Percentiles rank a stretch among this genome's conserved stretches.
phyloP scores from a whole-genome alignment of 306 rosid species.

The Senna tora region DNA sequence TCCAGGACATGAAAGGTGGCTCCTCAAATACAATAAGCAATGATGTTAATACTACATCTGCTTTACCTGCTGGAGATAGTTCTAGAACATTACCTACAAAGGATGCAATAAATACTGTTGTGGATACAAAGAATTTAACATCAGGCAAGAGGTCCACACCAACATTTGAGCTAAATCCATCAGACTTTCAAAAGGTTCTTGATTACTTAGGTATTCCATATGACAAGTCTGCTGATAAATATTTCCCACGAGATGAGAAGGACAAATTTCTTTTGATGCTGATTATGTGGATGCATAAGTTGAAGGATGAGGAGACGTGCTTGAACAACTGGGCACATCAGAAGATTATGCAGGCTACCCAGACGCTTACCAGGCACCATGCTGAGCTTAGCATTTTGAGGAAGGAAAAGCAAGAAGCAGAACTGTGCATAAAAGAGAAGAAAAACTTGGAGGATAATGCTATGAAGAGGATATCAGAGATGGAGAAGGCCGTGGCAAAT shows the following conservation, averaged over 20 bases:
- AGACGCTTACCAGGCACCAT: slow-evolving; percentile 49
- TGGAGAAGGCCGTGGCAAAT: slow-evolving; percentile 60
- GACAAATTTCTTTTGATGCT: slow-evolving; percentile 55
- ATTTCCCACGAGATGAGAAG: slow-evolving; percentile 53
- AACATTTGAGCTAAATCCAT: slow-evolving; percentile 29
- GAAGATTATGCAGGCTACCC: slow-evolving; percentile 67
- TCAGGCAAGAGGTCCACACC: slow-evolving; percentile 29
- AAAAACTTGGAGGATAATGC: slow-evolving; percentile 54
- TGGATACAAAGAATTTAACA: slow-evolving; percentile 30
- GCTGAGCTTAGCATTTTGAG: slow-evolving; percentile 54
- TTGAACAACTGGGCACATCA: slow-evolving; percentile 67
- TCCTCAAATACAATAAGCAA: slow-evolving; percentile 39
- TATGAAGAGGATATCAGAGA: slow-evolving; percentile 57
- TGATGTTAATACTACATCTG: slow-evolving; percentile 37
- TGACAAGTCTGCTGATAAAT: slow-evolving; percentile 48
- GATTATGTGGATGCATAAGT: slow-evolving; percentile 45
- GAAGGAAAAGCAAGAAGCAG: slow-evolving; percentile 54
- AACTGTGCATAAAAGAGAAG: slow-evolving; percentile 43
- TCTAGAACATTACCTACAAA: slow-evolving; percentile 38
- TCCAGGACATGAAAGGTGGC: slow-evolving; percentile 40
- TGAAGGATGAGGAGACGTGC: slow-evolving; percentile 52
- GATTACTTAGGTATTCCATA: slow-evolving; percentile 60
- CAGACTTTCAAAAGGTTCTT: slow-evolving; percentile 32
- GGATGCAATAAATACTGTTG: slow-evolving; percentile 34
- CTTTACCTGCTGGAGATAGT: slow-evolving; percentile 38